phyloP scores from a whole-genome alignment of 352 stramenopile species.

The Phytopythium ostracodes region DNA sequence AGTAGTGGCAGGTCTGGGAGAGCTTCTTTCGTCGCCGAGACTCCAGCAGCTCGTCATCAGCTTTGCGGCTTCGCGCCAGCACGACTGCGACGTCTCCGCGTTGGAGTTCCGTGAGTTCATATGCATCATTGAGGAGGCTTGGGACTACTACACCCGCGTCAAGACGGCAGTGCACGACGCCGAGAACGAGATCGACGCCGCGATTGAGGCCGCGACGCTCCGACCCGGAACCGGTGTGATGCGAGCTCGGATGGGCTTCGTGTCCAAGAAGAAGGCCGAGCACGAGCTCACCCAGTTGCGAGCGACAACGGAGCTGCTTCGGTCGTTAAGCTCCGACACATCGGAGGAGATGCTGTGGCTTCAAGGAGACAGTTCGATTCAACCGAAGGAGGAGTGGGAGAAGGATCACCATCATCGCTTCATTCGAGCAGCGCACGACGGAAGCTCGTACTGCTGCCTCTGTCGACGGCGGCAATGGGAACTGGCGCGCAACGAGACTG shows the following conservation, averaged over 20 bases:
- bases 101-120: conserved; percentile 53
- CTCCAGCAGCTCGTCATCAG: conserved; percentile 62
- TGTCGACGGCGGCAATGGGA: conserved; percentile 66
- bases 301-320: conserved; percentile 32
- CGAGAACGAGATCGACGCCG: conserved; percentile 51
- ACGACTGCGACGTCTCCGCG: conserved; percentile 23
- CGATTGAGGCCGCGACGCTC: conserved; percentile 23
- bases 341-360: conserved; percentile 13
- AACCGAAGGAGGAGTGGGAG: conserved; percentile 55
- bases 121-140: conserved; percentile 47
- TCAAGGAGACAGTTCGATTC: conserved; percentile 18
- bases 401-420: conserved; percentile 67
- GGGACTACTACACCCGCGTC: conserved; percentile 40
- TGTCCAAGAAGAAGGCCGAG: conserved; percentile 52
- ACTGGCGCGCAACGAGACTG: conserved; percentile 30
- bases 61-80: conserved; percentile 31
- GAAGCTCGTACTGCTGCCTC: conserved; percentile 54
- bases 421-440: conserved; percentile 25
- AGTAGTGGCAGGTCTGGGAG: conserved; percentile 39
- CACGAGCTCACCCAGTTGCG: conserved; percentile 45
- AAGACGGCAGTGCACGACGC: conserved; percentile 47
- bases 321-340: conserved; percentile 17
- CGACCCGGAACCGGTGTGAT: conserved; percentile 6
- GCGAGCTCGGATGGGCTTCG: conserved; percentile 34
- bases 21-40: conserved; percentile 32